Percentiles rank a stretch among this genome's conserved stretches.
phyloP scores from a whole-genome alignment of 75 land plant species.

The Cunninghamia lanceolata region DNA sequence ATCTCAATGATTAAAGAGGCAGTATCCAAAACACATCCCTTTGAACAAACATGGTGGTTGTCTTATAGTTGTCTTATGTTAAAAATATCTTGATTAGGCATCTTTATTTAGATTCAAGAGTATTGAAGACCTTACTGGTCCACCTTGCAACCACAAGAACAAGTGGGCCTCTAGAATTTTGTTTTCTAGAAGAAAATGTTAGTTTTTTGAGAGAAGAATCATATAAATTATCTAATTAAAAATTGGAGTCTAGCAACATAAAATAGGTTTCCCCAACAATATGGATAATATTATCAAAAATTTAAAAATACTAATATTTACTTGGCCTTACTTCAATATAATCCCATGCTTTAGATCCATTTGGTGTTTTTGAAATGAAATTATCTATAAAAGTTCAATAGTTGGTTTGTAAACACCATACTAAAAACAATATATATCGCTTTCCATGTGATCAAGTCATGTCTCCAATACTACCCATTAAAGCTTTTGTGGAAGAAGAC shows the following conservation, averaged over 20 bases:
- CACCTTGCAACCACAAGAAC: slow-evolving; percentile 96
- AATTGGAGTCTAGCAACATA: too few species aligned
- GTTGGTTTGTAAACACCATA: too few species aligned
- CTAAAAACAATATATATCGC: too few species aligned
- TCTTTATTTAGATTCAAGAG: not conserved
- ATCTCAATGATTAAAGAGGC: not conserved
- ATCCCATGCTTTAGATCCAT: slow-evolving; percentile 75
- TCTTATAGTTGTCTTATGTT: not conserved
- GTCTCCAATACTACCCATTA: too few species aligned
- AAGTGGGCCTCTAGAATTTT: slow-evolving; percentile 71
- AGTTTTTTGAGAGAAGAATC: not conserved
- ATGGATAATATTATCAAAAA: not conserved
- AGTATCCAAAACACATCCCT: not conserved
- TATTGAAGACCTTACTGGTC: slow-evolving; percentile 56
- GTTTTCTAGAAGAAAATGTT: not conserved
- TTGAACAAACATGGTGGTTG: not conserved
- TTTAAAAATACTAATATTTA: slow-evolving; percentile 10
- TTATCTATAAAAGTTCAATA: too few species aligned
- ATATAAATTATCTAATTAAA: not conserved
- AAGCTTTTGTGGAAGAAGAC: too few species aligned
- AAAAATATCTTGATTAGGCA: too few species aligned
- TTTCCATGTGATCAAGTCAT: too few species aligned
- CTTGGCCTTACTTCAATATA: slow-evolving; percentile 78
- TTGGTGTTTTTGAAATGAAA: too few species aligned
- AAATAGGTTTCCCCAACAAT: not conserved